Evolutionary conservation across 345 rosid genomes (phyloP).

Genomic region (Bruguiera sexangula): DNA sequence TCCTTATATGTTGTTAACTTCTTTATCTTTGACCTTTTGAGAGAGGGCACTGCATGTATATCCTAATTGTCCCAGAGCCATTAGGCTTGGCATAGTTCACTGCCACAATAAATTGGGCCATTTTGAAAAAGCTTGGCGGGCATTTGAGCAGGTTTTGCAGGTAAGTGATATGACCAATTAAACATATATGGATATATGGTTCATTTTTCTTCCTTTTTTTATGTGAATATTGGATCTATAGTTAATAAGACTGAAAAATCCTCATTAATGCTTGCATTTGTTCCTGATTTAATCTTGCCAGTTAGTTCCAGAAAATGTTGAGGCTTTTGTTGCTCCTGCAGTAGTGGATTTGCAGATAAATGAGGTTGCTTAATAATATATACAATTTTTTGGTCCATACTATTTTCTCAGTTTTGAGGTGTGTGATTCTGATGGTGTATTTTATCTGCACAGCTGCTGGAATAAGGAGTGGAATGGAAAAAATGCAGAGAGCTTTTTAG

Average conservation of each 20-base stretch:
- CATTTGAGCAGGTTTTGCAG: constrained; percentile 89
- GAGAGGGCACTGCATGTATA: constrained; percentile 85
- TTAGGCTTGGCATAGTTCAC: constrained; percentile 90
- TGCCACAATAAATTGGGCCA: constrained; percentile 92
- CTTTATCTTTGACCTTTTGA: constrained; percentile 17
- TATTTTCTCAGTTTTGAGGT: constrained; percentile 10
- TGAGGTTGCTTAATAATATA: constrained; percentile 41
- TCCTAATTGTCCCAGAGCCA: constrained; percentile 91
- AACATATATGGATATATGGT: constrained; percentile 5
- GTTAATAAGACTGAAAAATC: not conserved
- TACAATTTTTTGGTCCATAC: not conserved
- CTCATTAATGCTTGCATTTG: constrained; percentile 6
- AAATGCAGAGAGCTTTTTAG: constrained; percentile 91
- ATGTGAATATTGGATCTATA: too few relatives aligned
- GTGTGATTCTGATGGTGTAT: constrained; percentile 11
- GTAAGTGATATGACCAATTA: constrained; percentile 38
- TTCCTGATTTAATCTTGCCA: constrained; percentile 36
- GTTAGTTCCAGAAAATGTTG: constrained; percentile 94
- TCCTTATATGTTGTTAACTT: constrained; percentile 3
- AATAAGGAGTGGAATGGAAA: constrained; percentile 78
- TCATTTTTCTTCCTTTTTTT: not conserved
- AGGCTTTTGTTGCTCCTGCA: constrained; percentile 92
- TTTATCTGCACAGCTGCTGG: constrained; percentile 56
- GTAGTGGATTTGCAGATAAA: constrained; percentile 86
- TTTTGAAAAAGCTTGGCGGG: constrained; percentile 74